A percentile compares a stretch with the other conserved stretches of the same genome.
phyloP scores from a whole-genome alignment of 345 rosid genomes.

The Carallia pectinifolia region DNA sequence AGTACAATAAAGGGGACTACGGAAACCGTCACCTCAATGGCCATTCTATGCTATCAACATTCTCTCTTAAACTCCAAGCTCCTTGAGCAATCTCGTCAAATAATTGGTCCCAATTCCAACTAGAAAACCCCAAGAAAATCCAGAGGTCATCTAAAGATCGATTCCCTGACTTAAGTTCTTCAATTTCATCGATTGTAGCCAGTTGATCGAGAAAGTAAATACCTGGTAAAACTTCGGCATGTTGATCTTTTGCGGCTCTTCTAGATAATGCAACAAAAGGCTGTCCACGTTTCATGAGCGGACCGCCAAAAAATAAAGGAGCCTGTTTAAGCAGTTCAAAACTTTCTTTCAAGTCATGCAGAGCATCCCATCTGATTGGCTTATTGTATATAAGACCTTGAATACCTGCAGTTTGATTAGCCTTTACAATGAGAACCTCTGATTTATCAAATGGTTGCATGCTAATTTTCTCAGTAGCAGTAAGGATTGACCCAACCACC shows the following conservation, averaged over 20 bases:
- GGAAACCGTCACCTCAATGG: conserved; percentile 29
- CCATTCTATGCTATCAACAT: conserved; percentile 46
- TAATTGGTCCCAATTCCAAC: conserved; percentile 83
- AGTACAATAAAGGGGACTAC: not conserved
- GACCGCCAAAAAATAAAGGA: conserved; percentile 71
- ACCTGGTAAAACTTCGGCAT: conserved; percentile 59
- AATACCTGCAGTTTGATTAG: conserved; percentile 48
- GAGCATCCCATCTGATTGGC: conserved; percentile 64
- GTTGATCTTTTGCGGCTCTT: conserved; percentile 25
- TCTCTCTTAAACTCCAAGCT: conserved; percentile 56
- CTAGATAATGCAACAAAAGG: conserved; percentile 70
- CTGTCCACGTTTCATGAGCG: conserved; percentile 49
- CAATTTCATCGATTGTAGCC: conserved; percentile 43
- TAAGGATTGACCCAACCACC: conserved; percentile 58
- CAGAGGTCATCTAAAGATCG: conserved; percentile 53
- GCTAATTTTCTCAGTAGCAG: conserved; percentile 60
- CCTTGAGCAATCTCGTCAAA: conserved; percentile 66
- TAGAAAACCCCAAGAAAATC: conserved; percentile 85
- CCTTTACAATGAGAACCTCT: conserved; percentile 61
- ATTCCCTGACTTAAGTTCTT: conserved; percentile 48
- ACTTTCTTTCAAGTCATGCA: conserved; percentile 50
- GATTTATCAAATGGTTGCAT: conserved; percentile 65
- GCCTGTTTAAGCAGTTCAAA: conserved; percentile 62
- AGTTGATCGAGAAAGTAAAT: conserved; percentile 66
- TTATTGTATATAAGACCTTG: conserved; percentile 81